These are phyloP conservation scores for Cornus florida DNA, from an alignment of 148 eudicot genomes.

Conservation along the genomic window DNA sequence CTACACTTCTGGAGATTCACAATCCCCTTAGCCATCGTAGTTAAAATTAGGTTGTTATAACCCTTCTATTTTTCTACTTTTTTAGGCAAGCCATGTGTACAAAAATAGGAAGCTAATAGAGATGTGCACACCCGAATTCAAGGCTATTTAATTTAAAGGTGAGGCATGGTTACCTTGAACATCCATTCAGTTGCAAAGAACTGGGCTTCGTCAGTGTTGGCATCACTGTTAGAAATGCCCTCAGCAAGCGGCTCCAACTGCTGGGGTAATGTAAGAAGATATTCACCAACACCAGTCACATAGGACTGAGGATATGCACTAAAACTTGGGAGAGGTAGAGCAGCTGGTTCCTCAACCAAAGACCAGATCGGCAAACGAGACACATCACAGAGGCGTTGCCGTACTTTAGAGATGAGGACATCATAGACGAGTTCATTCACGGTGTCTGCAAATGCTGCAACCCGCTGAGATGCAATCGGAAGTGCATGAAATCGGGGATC, in stretches of 20 bases:
- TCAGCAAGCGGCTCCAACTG: constrained; percentile 96
- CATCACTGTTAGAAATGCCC: neutral
- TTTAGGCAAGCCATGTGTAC: too few relatives aligned
- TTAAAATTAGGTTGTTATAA: neutral
- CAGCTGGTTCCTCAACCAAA: constrained; percentile 71
- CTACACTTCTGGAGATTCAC: too few relatives aligned
- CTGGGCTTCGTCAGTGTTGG: neutral
- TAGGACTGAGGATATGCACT: constrained; percentile 88
- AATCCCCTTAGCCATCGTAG: neutral
- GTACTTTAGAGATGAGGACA: constrained; percentile 87
- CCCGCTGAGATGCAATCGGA: constrained; percentile 85
- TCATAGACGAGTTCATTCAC: constrained; percentile 96
- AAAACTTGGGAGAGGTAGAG: constrained; percentile 82
- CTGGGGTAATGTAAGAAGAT: constrained; percentile 36
- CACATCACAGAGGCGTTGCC: constrained; percentile 76
- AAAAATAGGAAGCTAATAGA: neutral
- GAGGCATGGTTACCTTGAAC: constrained; percentile 13
- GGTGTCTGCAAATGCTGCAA: constrained; percentile 78
- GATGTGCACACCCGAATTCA: neutral
- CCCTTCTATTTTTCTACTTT: neutral
- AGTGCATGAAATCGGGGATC: constrained; percentile 98
- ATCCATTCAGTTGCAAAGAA: constrained; percentile 48
- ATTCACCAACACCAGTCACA: constrained; percentile 89
- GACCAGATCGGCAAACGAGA: constrained; percentile 86
- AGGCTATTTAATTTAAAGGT: neutral